Percentiles rank a stretch among this genome's conserved stretches.
Conservation (phyloP, 2,329 filamentous ascomycete species). For the Aspergillus sp. region DNA sequence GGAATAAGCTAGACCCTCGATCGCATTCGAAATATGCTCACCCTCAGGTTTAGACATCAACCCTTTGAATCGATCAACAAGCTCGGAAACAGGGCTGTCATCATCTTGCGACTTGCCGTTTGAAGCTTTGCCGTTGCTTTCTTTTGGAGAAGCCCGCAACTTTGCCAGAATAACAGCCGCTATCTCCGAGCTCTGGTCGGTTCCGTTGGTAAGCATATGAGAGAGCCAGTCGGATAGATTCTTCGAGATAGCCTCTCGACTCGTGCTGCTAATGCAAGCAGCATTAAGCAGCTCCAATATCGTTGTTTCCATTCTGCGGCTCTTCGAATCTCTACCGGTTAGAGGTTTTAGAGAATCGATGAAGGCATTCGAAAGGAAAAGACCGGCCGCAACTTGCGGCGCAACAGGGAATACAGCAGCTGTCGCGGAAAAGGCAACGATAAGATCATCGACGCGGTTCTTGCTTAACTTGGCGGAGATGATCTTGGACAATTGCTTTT, state of each 20-base stretch:
- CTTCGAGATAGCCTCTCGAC: constrained; percentile 79
- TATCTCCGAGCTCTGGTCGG: constrained; percentile 51
- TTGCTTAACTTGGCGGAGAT: constrained; percentile 70
- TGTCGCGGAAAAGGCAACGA: constrained; percentile 90
- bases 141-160: constrained; percentile 39
- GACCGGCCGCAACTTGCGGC: constrained; percentile 68
- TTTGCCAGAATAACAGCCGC: constrained; percentile 78
- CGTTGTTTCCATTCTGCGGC: constrained; percentile 79
- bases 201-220: constrained; percentile 73
- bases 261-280: constrained; percentile 80
- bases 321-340: constrained; percentile 79
- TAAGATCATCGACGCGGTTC: constrained; percentile 82
- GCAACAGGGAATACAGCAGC: constrained; percentile 84
- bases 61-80: constrained; percentile 56
- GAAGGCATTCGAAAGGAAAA: constrained; percentile 90
- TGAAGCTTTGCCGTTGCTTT: constrained; percentile 25
- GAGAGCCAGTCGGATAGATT: constrained; percentile 86
- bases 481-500: constrained; percentile 69
- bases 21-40: constrained; percentile 67
- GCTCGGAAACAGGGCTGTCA: constrained; percentile 51
- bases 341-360: constrained; percentile 72
- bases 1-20: constrained; percentile 90
- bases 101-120: constrained; percentile 36
- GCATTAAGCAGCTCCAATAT: constrained; percentile 88
- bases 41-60: constrained; percentile 43